Base-by-base conservation (phyloP, 805 yeast genomes). In the Starmera pachycereana region DNA sequence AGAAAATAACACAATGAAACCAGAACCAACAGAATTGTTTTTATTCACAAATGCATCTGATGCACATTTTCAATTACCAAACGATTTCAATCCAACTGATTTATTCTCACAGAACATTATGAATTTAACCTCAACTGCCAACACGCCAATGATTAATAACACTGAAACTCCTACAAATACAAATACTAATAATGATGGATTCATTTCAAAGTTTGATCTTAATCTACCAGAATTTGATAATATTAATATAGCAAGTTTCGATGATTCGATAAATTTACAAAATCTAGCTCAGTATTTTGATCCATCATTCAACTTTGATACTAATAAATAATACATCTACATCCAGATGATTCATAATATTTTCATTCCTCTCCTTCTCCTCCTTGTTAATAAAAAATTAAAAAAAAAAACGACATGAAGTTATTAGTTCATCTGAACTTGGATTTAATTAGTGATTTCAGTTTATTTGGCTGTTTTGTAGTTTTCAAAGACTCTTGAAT, bases 401-500 rank as follows among this genome's bases (percentile, higher is more conserved):
- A 6, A 22, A 22, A 22, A 6, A 22, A 22, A 7, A 22, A 22
- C 9, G 5, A 5, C 27, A 22, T 22, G 27, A 4, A 22, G 9
- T 22, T 7, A 22, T 22, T 22, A 22, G 9, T 22, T 22, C 27
- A 22, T 22, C 35, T 37, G 4, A 29, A 34, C 12, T 40, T 40
- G 13, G 12, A 35, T 13, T 40, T 40, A n/a, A 40, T 35, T n/a
- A 37, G 32, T 5, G 33, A 16, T n/a, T 37, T 39, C 14, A 40
- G 38, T 35, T 45, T 35, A 35, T 42, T 48, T 36, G 50, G 47
- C 32, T 40, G 27, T 22, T 22, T 22, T 22, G 27, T 22, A 22
- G 4, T 22, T 22, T 22, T 22, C 6, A 22, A 22, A 22, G 27
- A 22, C 47, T 67, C 71, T 41, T 62, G 66, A 40, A 90, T 67